Evolutionary conservation across 2,329 filamentous ascomycete genomes (phyloP).

Genomic region (Alternaria sp.): DNA sequence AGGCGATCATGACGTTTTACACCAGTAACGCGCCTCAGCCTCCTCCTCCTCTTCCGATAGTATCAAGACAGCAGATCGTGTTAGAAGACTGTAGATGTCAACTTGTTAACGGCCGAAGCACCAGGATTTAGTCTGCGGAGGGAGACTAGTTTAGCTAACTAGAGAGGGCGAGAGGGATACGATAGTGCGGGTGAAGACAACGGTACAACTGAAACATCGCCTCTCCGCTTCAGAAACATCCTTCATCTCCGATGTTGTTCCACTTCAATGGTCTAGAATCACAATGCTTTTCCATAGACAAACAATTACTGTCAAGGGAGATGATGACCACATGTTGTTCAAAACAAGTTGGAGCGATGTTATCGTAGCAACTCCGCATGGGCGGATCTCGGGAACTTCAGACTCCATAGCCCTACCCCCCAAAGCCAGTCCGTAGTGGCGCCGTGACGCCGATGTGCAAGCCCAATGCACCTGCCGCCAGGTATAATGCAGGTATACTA

Average conservation of each 20-base stretch:
- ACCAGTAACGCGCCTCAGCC: neutral
- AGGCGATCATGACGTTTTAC: conserved; percentile 3
- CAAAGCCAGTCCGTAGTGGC: conserved; percentile 10
- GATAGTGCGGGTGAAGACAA: conserved; percentile 1
- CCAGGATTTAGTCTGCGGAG: neutral
- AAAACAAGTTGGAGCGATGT: neutral
- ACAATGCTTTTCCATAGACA: neutral
- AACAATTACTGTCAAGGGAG: neutral
- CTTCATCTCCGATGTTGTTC: conserved; percentile 1
- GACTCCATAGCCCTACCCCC: neutral
- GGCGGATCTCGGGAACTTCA: neutral
- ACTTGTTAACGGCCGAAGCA: neutral
- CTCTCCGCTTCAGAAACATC: neutral
- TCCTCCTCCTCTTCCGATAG: neutral
- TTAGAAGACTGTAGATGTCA: neutral
- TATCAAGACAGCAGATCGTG: neutral
- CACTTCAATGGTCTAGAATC: neutral
- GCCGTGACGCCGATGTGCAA: conserved; percentile 13
- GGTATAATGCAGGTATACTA: conserved; percentile 10
- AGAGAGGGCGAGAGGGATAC: conserved; percentile 3
- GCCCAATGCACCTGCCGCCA: neutral
- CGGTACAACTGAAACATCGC: conserved; percentile 5
- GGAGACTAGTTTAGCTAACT: neutral
- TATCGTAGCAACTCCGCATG: neutral
- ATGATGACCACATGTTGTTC: neutral